Evolutionary conservation across 2,329 filamentous ascomycete species (phyloP), one percentile per base, ranked within the genome.

Genomic region (Elsinoe necatrix): DNA sequence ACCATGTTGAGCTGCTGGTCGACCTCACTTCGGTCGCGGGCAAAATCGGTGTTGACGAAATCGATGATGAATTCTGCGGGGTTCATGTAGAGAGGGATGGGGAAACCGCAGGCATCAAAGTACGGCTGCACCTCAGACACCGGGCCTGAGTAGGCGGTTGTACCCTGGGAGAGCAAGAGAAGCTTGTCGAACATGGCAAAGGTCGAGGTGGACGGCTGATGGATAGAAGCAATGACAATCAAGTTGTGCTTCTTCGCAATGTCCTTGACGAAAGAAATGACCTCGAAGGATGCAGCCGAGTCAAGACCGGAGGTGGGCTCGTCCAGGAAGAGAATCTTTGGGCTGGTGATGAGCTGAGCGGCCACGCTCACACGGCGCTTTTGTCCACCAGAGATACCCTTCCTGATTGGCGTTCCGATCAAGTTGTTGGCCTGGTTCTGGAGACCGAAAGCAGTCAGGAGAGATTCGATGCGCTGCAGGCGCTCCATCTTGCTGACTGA

Each of bases 221-320:
- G 89, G 60, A 95, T 93, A 37, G 85, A 89, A 3, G 86, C 86
- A 58, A 95, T 83, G 27, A 93, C 82, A 58, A 93, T 82, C 59
- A 93, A 75, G 58, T 85, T 85, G 66, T 88, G 81, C 59, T 78
- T 77, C 65, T 77, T 79, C 0, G 83, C 87, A 27, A 90, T 77
- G 8, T 77, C 73, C 65, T 79, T 82, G 50, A 92, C 78, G 67
- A 87, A 90, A 2, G 77, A 84, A 56, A 92, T 82, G 20, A 95
- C 86, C 68, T 95, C 87, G 61, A 76, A 84, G 58, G 85, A 87
- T 0, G 85, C 84, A 0, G 83, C 83, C 6, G 87, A 91, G 68
- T 95, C 89, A 8, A 95, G 75, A 7, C 89, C 89, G 61, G 85
- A 89, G 0, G 89, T 95, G 0, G 88, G 88, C 69, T 93, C 88